These are phyloP conservation scores for Violaceomyces palustris DNA, from an alignment of 1,284 basidiomycete species.

Conservation along the genomic window DNA sequence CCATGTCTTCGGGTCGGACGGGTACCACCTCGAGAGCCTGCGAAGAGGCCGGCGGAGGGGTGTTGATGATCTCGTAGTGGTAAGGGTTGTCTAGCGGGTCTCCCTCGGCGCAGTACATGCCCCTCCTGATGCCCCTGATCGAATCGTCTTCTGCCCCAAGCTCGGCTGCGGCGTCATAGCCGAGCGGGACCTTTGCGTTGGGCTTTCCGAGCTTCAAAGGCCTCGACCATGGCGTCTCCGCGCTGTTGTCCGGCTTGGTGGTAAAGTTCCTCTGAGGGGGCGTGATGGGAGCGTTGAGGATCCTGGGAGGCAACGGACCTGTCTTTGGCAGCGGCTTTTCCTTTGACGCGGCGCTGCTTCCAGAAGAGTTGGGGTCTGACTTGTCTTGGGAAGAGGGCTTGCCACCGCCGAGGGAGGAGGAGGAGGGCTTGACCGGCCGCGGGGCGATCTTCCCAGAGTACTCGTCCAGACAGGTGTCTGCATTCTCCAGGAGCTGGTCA, in stretches of 20 bases:
- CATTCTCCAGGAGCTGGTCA: slow-evolving; percentile 77
- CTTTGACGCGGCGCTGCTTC: neutral
- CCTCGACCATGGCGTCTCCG: slow-evolving; percentile 25
- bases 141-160: slow-evolving; percentile 3
- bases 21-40: slow-evolving; percentile 39
- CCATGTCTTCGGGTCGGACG: too few species aligned
- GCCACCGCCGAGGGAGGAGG: neutral
- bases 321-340: slow-evolving; percentile 20
- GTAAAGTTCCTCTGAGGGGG: slow-evolving; percentile 45
- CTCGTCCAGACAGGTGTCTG: slow-evolving; percentile 76
- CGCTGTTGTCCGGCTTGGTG: slow-evolving; percentile 43
- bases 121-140: slow-evolving; percentile 20
- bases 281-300: slow-evolving; percentile 43
- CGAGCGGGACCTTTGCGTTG: slow-evolving; percentile 39
- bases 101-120: slow-evolving; percentile 49
- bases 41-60: slow-evolving; percentile 54
- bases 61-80: slow-evolving; percentile 41
- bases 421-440: slow-evolving; percentile 26
- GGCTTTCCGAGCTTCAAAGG: slow-evolving; percentile 44
- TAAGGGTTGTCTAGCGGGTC: slow-evolving; percentile 47
- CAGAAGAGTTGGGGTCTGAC: neutral
- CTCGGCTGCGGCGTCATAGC: slow-evolving; percentile 1
- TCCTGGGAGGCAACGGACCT: slow-evolving; percentile 34
- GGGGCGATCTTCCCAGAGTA: slow-evolving; percentile 68
- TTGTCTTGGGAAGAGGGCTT: too few species aligned